phyloP scores from a whole-genome alignment of 2,329 filamentous ascomycete genomes.

The Scortechinia acanthostroma region DNA sequence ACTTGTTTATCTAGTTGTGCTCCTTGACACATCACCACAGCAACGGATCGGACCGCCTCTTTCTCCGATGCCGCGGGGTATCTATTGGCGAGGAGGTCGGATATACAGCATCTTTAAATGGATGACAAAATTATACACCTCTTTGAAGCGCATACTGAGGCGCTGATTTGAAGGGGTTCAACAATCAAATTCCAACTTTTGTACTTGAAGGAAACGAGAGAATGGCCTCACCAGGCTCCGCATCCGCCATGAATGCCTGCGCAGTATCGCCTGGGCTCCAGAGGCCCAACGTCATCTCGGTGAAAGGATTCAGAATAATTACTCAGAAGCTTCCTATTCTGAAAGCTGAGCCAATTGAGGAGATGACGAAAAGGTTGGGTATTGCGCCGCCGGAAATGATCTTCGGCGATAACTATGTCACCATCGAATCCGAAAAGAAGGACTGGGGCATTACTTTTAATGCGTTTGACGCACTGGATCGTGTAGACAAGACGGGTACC shows the following conservation, averaged over 20 bases:
- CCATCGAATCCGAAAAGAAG: conserved; percentile 48
- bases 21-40: not conserved
- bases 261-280: conserved; percentile 20
- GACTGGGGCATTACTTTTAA: conserved; percentile 67
- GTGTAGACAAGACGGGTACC: conserved; percentile 66
- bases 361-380: conserved; percentile 59
- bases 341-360: conserved; percentile 66
- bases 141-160: too few relatives aligned
- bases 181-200: too few relatives aligned
- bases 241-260: too few relatives aligned
- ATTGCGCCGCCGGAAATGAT: conserved; percentile 74
- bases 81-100: not conserved
- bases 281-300: conserved; percentile 23
- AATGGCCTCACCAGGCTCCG: too few relatives aligned
- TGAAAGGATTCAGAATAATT: conserved; percentile 50
- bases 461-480: conserved; percentile 63
- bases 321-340: conserved; percentile 67
- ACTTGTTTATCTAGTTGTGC: not conserved
- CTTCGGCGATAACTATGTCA: conserved; percentile 65
- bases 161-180: too few relatives aligned
- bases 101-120: too few relatives aligned
- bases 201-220: too few relatives aligned
- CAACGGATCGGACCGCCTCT: not conserved
- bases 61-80: not conserved
- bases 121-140: too few relatives aligned